These are phyloP conservation scores for Aechmea fasciata DNA, from an alignment of 176 grass and related monocot species.

Conservation along the genomic window DNA sequence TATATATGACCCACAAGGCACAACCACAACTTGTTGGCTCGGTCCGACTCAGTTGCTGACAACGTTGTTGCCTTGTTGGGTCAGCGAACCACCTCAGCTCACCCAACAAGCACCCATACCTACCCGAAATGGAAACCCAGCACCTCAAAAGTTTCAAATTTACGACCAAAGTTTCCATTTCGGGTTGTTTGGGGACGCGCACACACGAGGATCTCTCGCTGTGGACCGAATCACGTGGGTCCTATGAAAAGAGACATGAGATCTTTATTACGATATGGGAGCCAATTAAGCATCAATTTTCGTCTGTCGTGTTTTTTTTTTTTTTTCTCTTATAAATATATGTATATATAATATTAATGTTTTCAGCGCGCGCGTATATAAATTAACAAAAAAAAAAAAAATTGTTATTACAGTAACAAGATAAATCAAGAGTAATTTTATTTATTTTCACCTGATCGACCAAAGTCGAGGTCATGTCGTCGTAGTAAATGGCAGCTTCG, in stretches of 20 bases:
- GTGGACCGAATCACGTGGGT: not conserved
- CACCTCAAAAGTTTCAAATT: not conserved
- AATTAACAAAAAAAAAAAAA: not conserved
- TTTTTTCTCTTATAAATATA: too few species aligned
- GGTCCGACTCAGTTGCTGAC: too few species aligned
- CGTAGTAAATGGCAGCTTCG: conserved; percentile 41
- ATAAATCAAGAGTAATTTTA: not conserved
- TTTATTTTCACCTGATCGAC: conserved; percentile 22
- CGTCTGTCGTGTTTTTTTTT: too few species aligned
- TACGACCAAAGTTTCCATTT: not conserved
- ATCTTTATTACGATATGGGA: not conserved
- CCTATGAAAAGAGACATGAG: not conserved
- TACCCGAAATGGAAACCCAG: not conserved
- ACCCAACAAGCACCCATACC: too few species aligned
- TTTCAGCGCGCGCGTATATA: not conserved
- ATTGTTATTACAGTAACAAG: not conserved
- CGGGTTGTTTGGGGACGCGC: not conserved
- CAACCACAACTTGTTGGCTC: too few species aligned
- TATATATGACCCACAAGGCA: too few species aligned
- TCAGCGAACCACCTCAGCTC: too few species aligned
- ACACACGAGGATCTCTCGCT: not conserved
- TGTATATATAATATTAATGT: too few species aligned
- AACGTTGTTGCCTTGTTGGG: too few species aligned
- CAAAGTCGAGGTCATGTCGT: not conserved
- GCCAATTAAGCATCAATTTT: not conserved